Evolutionary conservation across 2,329 filamentous ascomycete genomes (phyloP).

Genomic region (Apiospora hydei): DNA sequence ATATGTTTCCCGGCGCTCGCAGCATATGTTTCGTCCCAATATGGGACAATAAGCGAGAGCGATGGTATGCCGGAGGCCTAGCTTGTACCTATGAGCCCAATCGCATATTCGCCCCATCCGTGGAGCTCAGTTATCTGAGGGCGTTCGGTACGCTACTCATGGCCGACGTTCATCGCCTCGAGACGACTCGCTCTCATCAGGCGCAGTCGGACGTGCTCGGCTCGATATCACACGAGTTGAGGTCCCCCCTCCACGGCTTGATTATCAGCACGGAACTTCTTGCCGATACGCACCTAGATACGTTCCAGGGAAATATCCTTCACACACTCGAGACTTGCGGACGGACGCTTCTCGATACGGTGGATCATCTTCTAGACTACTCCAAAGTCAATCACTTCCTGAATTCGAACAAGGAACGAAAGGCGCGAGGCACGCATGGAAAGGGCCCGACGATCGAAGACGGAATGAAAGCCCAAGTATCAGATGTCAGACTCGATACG

Average conservation of each 20-base stretch:
- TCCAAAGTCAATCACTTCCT: conserved; percentile 59
- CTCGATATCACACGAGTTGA: conserved; percentile 67
- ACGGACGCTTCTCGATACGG: conserved; percentile 59
- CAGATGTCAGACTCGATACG: conserved; percentile 46
- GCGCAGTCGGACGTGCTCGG: conserved; percentile 65
- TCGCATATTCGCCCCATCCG: conserved; percentile 50
- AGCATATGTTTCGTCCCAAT: conserved; percentile 56
- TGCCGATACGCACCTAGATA: conserved; percentile 55
- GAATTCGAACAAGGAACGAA: conserved; percentile 14
- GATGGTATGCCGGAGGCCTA: conserved; percentile 59
- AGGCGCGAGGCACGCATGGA: not conserved
- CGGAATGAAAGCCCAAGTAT: conserved; percentile 33
- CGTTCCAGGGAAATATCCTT: conserved; percentile 44
- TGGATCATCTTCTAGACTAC: conserved; percentile 61
- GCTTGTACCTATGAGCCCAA: conserved; percentile 53
- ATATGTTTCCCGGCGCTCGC: conserved; percentile 50
- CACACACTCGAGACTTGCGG: conserved; percentile 59
- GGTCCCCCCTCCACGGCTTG: conserved; percentile 66
- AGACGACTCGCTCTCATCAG: conserved; percentile 46
- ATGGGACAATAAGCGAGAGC: conserved; percentile 53
- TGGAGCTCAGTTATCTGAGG: conserved; percentile 57
- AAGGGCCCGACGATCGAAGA: not conserved
- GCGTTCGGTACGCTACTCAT: conserved; percentile 62
- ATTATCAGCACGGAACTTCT: conserved; percentile 51
- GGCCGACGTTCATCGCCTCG: conserved; percentile 59